A percentile compares a stretch with the other conserved stretches of the same genome.
Conservation (phyloP, 208 protist genomes). For the Angomonas desouzai region DNA sequence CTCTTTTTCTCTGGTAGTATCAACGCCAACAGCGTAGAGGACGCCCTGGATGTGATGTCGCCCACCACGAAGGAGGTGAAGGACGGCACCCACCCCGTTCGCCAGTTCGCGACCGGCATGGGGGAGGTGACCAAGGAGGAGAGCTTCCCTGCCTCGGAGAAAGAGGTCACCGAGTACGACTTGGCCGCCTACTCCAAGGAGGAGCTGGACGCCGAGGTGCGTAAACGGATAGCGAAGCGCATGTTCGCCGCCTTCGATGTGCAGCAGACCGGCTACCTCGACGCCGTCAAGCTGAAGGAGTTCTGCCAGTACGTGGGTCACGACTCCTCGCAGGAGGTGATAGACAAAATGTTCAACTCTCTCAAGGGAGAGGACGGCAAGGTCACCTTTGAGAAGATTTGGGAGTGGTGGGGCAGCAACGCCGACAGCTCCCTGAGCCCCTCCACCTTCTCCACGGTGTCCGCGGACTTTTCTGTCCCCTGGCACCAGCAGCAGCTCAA, state of each 20-base stretch:
- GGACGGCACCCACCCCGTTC: constrained; percentile 19
- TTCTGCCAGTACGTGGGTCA: constrained; percentile 80
- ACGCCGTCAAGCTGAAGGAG: constrained; percentile 52
- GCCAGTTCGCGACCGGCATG: constrained; percentile 57
- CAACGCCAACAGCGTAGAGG: constrained; percentile 17
- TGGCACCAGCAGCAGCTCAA: constrained; percentile 90
- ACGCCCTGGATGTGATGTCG: constrained; percentile 16
- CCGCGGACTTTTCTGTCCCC: constrained; percentile 82
- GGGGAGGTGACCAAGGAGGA: constrained; percentile 15
- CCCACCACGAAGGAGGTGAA: constrained; percentile 38
- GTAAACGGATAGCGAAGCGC: constrained; percentile 80
- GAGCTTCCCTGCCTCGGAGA: neutral
- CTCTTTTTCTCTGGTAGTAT: constrained; percentile 21
- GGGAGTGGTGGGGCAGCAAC: constrained; percentile 74
- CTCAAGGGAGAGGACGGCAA: constrained; percentile 40
- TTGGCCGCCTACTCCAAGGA: constrained; percentile 80
- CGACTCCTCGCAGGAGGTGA: constrained; percentile 32
- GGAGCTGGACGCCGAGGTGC: constrained; percentile 59
- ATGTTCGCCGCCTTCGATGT: constrained; percentile 90
- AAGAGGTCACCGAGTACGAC: constrained; percentile 63
- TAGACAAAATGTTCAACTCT: constrained; percentile 55
- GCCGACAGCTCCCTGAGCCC: constrained; percentile 38
- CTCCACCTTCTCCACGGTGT: constrained; percentile 81
- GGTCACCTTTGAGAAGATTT: constrained; percentile 86
- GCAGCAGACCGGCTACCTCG: constrained; percentile 68